Evolutionary conservation across 2,329 filamentous ascomycete species (phyloP).

Genomic region (Davidsoniella neocaledoniae): DNA sequence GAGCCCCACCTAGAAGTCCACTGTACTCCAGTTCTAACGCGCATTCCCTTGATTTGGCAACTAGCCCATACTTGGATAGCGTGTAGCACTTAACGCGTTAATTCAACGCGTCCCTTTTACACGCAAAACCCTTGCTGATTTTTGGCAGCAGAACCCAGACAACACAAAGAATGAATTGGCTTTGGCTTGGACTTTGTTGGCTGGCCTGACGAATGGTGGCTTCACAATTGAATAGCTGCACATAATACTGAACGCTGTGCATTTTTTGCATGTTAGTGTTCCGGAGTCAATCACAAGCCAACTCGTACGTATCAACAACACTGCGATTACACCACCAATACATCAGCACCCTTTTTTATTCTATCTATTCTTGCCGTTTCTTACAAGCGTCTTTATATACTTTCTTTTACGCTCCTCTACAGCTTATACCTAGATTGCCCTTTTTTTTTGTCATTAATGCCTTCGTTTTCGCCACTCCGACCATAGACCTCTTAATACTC

Average conservation of each 20-base stretch:
- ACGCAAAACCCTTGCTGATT: conserved; percentile 2
- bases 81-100: conserved; percentile 12
- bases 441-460: conserved; percentile 2
- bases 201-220: background rate
- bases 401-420: background rate
- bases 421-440: background rate
- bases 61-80: background rate
- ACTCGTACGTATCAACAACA: background rate
- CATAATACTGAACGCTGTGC: no score
- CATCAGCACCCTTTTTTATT: no score
- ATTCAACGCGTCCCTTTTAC: conserved; percentile 12
- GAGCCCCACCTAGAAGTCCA: no score
- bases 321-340: background rate
- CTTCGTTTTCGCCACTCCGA: background rate
- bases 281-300: no score
- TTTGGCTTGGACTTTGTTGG: conserved; percentile 3
- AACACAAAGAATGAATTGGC: conserved; percentile 3
- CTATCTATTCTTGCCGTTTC: no score
- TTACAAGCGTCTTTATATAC: background rate
- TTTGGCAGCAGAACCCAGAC: conserved; percentile 3
- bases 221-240: no score
- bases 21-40: no score
- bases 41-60: background rate
- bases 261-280: no score
- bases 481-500: background rate